These are phyloP conservation scores for Spiromastix sp. DNA, from an alignment of 2,329 filamentous ascomycete genomes.

Conservation along the genomic window DNA sequence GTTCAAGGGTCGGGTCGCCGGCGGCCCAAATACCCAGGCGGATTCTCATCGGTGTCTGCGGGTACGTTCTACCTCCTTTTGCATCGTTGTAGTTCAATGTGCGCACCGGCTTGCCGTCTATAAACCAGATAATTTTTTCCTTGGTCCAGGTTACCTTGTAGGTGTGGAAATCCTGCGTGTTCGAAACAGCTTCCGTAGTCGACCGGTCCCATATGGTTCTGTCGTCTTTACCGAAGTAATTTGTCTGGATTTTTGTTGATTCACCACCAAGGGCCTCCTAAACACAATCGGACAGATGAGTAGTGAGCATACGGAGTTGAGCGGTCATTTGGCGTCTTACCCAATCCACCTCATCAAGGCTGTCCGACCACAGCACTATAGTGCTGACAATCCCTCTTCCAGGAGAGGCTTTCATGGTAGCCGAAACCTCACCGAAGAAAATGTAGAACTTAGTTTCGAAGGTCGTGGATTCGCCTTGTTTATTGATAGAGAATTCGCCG, in stretches of 20 bases:
- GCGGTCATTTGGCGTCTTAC: too few relatives aligned
- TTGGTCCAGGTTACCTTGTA: conserved; percentile 56
- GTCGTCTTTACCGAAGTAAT: conserved; percentile 93
- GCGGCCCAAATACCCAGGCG: conserved; percentile 62
- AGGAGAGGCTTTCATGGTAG: too few relatives aligned
- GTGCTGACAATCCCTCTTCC: too few relatives aligned
- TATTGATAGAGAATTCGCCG: too few relatives aligned
- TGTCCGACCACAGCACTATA: too few relatives aligned
- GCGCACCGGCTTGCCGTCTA: conserved; percentile 53
- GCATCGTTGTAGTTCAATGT: conserved; percentile 53
- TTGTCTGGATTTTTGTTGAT: conserved; percentile 52
- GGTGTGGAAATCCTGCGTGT: conserved; percentile 37
- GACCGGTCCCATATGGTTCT: conserved; percentile 80
- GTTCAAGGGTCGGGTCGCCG: conserved; percentile 34
- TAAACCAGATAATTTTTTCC: conserved; percentile 52
- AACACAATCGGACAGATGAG: too few relatives aligned
- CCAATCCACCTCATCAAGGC: too few relatives aligned
- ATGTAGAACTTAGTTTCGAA: too few relatives aligned
- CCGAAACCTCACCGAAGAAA: too few relatives aligned
- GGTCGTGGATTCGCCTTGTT: too few relatives aligned
- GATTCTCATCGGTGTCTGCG: conserved; percentile 64
- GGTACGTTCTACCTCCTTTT: conserved; percentile 54
- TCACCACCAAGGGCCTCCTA: conserved; percentile 45
- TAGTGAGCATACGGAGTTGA: too few relatives aligned
- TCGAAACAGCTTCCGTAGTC: conserved; percentile 55